Percentiles rank a stretch among this genome's conserved stretches.
Evolutionary conservation across 192 early-diverging fungal species (phyloP).

Genomic region (Coemansia sp.): DNA sequence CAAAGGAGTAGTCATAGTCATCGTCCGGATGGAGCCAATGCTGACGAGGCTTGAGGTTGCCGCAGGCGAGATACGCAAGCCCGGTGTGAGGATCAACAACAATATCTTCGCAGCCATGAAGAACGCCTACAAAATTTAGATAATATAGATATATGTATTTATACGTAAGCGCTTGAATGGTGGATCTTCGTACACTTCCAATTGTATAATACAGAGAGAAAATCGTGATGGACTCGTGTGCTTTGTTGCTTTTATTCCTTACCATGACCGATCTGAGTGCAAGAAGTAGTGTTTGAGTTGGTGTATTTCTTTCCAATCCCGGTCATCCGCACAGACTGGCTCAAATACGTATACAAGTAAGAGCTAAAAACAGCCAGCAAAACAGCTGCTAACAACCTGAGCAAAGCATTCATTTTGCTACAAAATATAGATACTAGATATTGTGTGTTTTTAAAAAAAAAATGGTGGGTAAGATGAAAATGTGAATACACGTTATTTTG

Average conservation of each 20-base stretch:
- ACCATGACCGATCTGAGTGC: constrained; percentile 44
- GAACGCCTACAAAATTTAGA: constrained; percentile 12
- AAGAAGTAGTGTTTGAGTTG: constrained; percentile 42
- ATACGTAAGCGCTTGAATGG: too few relatives aligned
- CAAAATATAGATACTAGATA: neutral
- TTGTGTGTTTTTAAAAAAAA: too few relatives aligned
- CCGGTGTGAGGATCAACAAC: constrained; percentile 59
- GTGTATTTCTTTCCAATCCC: constrained; percentile 30
- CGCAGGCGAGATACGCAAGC: constrained; percentile 61
- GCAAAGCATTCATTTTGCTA: neutral
- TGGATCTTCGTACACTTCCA: neutral
- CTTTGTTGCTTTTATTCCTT: neutral
- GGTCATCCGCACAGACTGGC: constrained; percentile 11
- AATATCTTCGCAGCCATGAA: constrained; percentile 63
- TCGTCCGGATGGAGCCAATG: constrained; percentile 55
- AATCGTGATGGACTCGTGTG: too few relatives aligned
- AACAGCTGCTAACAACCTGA: neutral
- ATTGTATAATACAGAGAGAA: too few relatives aligned
- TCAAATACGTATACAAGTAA: constrained; percentile 4
- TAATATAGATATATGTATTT: too few relatives aligned
- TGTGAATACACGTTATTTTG: too few relatives aligned
- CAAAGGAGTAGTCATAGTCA: constrained; percentile 28
- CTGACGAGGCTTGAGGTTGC: constrained; percentile 48
- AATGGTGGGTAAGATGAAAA: neutral
- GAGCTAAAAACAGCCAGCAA: constrained; percentile 7